phyloP scores from a whole-genome alignment of 139 green algal genomes.

The Coccomyxa sp. region DNA sequence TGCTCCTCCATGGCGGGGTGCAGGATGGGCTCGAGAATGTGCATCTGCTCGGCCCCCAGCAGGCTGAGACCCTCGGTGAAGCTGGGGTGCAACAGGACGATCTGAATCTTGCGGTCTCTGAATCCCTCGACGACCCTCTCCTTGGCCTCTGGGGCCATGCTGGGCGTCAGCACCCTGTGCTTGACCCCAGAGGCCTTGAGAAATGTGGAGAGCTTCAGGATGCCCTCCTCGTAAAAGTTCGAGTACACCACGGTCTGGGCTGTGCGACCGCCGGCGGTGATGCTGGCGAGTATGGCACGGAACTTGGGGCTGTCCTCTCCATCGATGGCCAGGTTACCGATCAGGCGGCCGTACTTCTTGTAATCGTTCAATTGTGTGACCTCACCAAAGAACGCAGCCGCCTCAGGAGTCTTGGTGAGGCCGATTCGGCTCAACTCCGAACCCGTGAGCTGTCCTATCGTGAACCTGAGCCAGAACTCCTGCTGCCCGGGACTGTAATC shows the following conservation, averaged over 20 bases:
- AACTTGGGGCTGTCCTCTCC: not conserved
- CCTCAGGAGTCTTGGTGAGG: not conserved
- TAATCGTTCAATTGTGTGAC: not conserved
- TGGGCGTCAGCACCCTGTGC: not conserved
- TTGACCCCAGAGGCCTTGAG: not conserved
- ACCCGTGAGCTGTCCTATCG: not conserved
- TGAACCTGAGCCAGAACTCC: not conserved
- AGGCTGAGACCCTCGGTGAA: not conserved
- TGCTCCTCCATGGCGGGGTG: not conserved
- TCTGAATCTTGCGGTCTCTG: not conserved
- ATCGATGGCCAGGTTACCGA: not conserved
- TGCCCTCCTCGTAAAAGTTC: not conserved
- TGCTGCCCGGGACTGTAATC: not conserved
- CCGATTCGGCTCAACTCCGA: not conserved
- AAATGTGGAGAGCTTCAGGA: not conserved
- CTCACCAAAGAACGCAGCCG: not conserved
- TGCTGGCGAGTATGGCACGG: not conserved
- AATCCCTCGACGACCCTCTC: not conserved
- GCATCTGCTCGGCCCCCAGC: not conserved
- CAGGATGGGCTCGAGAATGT: not conserved
- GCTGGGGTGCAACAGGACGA: not conserved
- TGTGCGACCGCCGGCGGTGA: not conserved
- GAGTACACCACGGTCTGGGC: not conserved
- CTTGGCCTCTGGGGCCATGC: not conserved
- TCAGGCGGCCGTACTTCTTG: not conserved